phyloP scores from a whole-genome alignment of 2,329 filamentous ascomycete species.

The Alternaria postmessia region DNA sequence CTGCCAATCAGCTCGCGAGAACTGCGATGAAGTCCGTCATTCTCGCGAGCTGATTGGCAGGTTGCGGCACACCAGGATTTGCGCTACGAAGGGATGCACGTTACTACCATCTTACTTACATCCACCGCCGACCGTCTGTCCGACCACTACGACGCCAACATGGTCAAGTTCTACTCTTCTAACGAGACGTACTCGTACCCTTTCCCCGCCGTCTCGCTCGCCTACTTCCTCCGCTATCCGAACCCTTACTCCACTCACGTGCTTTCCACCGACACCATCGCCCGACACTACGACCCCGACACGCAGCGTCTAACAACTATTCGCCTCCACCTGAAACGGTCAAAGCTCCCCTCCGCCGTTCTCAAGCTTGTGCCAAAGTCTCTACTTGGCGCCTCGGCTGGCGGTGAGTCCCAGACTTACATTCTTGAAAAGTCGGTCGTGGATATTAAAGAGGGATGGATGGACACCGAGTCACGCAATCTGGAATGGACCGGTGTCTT shows the following conservation, averaged over 20 bases:
- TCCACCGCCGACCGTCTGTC: background rate
- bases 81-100: too few relatives aligned
- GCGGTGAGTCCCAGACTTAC: constrained; percentile 75
- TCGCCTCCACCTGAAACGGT: constrained; percentile 82
- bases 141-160: constrained; percentile 26
- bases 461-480: constrained; percentile 82
- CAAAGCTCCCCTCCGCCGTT: constrained; percentile 76
- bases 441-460: constrained; percentile 81
- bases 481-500: constrained; percentile 83
- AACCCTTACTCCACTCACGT: constrained; percentile 87
- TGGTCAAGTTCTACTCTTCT: constrained; percentile 63
- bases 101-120: constrained; percentile 5
- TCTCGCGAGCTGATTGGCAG: too few relatives aligned
- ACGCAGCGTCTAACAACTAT: constrained; percentile 80
- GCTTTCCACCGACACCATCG: constrained; percentile 82
- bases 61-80: too few relatives aligned
- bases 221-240: constrained; percentile 89
- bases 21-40: too few relatives aligned
- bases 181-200: constrained; percentile 80
- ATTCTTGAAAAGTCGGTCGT: constrained; percentile 83
- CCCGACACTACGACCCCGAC: constrained; percentile 73
- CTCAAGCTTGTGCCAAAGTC: constrained; percentile 77
- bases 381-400: constrained; percentile 66
- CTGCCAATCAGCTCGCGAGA: too few relatives aligned
- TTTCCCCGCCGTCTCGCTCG: constrained; percentile 84